phyloP scores from a whole-genome alignment of 2,329 filamentous ascomycete genomes.

The Fusarium kyushuense region DNA sequence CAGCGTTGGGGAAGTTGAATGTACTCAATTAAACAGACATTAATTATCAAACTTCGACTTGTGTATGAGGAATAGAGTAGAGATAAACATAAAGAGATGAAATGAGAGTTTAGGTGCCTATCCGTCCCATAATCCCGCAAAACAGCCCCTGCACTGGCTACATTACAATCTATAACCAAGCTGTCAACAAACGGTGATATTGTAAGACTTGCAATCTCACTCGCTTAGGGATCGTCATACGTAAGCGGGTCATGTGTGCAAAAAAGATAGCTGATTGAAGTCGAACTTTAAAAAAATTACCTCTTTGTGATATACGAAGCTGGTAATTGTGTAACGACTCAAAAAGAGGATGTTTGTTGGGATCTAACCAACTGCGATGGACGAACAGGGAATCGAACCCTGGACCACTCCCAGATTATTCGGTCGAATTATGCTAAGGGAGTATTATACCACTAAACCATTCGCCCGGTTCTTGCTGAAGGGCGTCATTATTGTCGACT shows the following conservation, averaged over 20 bases:
- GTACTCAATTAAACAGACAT: background rate
- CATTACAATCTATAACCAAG: background rate
- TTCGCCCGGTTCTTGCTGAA: constrained; percentile 39
- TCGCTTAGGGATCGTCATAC: background rate
- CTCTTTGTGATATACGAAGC: too few species aligned
- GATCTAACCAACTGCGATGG: constrained; percentile 41
- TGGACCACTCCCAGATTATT: constrained; percentile 47
- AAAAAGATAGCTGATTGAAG: background rate
- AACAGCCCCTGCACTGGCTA: background rate
- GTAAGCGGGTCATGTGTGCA: background rate
- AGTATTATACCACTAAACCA: constrained; percentile 50
- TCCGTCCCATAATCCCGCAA: background rate
- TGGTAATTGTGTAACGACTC: background rate
- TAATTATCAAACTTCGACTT: background rate
- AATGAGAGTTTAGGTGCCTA: background rate
- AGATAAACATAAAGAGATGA: background rate
- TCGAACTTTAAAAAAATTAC: background rate
- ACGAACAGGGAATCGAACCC: constrained; percentile 49
- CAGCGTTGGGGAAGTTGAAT: constrained; percentile 20
- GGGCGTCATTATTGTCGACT: accelerated
- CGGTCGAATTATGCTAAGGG: constrained; percentile 46
- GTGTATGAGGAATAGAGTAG: background rate
- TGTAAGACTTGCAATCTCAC: background rate
- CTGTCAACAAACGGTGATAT: background rate
- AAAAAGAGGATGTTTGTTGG: constrained; percentile 14